Base-by-base conservation (phyloP, 345 rosid genomes). In the Sisymbrium irio region DNA sequence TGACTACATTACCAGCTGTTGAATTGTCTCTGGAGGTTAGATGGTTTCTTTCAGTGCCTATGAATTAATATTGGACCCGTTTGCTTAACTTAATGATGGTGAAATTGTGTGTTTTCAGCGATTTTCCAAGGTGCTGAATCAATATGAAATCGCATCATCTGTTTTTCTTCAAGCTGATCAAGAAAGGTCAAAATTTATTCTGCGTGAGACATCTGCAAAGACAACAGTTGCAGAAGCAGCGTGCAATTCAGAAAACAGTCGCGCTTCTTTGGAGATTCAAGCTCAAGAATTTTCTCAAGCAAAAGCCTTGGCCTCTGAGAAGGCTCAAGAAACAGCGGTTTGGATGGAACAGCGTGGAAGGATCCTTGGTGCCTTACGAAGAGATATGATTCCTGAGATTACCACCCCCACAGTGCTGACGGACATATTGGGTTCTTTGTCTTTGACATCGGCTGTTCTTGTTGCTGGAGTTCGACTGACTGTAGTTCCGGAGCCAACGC, bases 401-500 rank as follows among this genome's bases (percentile, higher is more conserved):
- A 83, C 80, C 77, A 64, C 78, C 62, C 76, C 78, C 80, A 60
- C 79, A 46, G 82, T 79, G 62, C 73, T 90, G 76, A 78, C 77
- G 57, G 82, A 76, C 64, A 77, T 75, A 67, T 62, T 75, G 45
- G 89, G 85, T 78, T 78, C 87, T 60, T 50, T 90, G 62, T 88
- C 95, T 69, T 90, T 93, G 81, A 85, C 82, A 65, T 87, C 95
- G 32, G 98, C 97, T 67, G 97, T 90, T 77, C 71, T 84, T 47
- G 88, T 76, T 60, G 91, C 95, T 56, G 93, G 93, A 40, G 85
- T 93, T 70, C 98, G 93, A 62, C 79, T 90, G 77, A 84, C 95
- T 73, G 81, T 93, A 18, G 97, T 93, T 79, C 96, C 98, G 67
- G 98, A 93, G 84, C 96, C 98, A 57, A 90, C 97, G 37, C 97